Evolutionary conservation across 2,329 filamentous ascomycete genomes (phyloP).

Genomic region (Corniculantispora saksenae): DNA sequence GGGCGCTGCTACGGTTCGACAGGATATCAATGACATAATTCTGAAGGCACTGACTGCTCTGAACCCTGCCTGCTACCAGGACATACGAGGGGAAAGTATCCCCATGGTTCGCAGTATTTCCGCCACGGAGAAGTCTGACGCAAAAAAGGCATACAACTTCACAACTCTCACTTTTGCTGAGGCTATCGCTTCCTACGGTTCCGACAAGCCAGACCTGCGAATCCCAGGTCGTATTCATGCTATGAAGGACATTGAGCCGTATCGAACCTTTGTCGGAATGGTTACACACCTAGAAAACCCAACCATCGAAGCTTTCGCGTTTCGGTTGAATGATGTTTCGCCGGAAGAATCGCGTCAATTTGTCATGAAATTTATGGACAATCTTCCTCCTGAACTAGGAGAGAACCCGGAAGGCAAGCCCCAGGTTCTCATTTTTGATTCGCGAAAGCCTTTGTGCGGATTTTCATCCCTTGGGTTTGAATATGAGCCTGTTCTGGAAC

Average conservation of each 20-base stretch:
- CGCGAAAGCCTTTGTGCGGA: conserved; percentile 71
- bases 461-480: conserved; percentile 70
- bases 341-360: conserved; percentile 60
- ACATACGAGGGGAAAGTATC: conserved; percentile 46
- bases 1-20: conserved; percentile 43
- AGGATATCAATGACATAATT: conserved; percentile 39
- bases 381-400: conserved; percentile 58
- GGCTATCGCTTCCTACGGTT: conserved; percentile 77
- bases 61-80: conserved; percentile 59
- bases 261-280: conserved; percentile 70
- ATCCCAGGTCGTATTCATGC: conserved; percentile 66
- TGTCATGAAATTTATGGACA: conserved; percentile 69
- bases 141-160: conserved; percentile 32
- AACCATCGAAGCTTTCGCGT: conserved; percentile 72
- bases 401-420: conserved; percentile 77
- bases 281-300: conserved; percentile 70
- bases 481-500: conserved; percentile 59
- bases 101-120: conserved; percentile 34
- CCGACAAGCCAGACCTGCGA: conserved; percentile 89
- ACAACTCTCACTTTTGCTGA: conserved; percentile 40
- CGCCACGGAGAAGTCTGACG: background rate
- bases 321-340: conserved; percentile 58
- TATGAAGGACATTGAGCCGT: conserved; percentile 58
- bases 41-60: conserved; percentile 31
- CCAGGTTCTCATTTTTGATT: conserved; percentile 75